A percentile compares a stretch with the other conserved stretches of the same genome.
Evolutionary conservation across 1,284 basidiomycete species (phyloP).

Genomic region (Fomes fomentarius): DNA sequence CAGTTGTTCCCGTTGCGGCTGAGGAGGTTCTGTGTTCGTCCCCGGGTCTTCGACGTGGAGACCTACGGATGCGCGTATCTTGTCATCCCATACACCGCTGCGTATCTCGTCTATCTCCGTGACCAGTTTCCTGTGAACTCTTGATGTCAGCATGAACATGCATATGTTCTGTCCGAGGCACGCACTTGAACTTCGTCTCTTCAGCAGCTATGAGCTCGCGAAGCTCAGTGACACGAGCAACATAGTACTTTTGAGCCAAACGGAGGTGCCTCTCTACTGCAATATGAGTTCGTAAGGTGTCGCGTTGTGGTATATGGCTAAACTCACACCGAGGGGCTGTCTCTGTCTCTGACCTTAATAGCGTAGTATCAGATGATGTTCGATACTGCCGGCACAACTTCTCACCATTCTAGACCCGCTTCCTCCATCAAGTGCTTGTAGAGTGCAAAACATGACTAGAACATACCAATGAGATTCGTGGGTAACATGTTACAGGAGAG

Average conservation of each 20-base stretch:
- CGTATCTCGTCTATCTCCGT: conserved; percentile 78
- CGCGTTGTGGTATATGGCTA: background rate
- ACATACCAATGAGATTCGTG: conserved; percentile 11
- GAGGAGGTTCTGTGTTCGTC: background rate
- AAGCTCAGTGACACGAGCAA: conserved; percentile 70
- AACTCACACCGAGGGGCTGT: conserved; percentile 24
- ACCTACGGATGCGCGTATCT: conserved; percentile 47
- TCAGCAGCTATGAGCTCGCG: conserved; percentile 68
- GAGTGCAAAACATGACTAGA: conserved; percentile 68
- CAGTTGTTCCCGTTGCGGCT: background rate
- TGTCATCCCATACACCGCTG: conserved; percentile 67
- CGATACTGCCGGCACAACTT: background rate
- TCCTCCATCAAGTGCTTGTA: conserved; percentile 73
- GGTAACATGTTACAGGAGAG: conserved; percentile 6
- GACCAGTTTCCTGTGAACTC: conserved; percentile 42
- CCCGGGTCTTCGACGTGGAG: conserved; percentile 23
- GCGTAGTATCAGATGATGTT: conserved; percentile 1
- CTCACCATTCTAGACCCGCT: conserved; percentile 67
- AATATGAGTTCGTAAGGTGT: background rate
- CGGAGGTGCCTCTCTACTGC: conserved; percentile 50
- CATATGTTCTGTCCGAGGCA: conserved; percentile 7
- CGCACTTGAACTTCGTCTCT: conserved; percentile 79
- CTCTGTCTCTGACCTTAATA: conserved; percentile 25
- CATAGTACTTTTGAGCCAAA: conserved; percentile 76
- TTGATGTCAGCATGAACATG: background rate